Percentiles rank a stretch among this genome's conserved stretches.
phyloP scores from a whole-genome alignment of 2,329 filamentous ascomycete species.

The Sclerotinia sclerotiorum region DNA sequence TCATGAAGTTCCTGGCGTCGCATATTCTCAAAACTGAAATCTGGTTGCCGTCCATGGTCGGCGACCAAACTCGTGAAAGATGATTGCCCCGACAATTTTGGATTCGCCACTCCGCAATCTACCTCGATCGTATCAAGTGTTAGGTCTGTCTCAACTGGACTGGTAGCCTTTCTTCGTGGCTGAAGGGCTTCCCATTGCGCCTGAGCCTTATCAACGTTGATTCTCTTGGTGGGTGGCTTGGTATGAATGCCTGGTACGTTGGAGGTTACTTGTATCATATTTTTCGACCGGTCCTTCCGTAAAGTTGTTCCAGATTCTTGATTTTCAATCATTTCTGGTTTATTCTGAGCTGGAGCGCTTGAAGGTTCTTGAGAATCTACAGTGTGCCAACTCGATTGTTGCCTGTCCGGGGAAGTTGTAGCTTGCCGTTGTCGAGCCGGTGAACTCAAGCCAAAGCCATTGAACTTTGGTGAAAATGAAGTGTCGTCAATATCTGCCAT shows the following conservation, averaged over 20 bases:
- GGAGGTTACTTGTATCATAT: not conserved
- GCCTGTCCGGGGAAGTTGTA: constrained; percentile 21
- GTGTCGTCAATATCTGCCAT: constrained; percentile 27
- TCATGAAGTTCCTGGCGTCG: constrained; percentile 25
- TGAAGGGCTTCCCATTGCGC: constrained; percentile 30
- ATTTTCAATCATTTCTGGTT: not conserved
- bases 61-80: constrained; percentile 47
- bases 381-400: constrained; percentile 35
- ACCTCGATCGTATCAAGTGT: constrained; percentile 13
- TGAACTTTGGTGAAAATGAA: constrained; percentile 38
- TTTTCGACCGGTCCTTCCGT: not conserved
- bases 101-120: constrained; percentile 28
- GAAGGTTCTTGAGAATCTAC: constrained; percentile 22
- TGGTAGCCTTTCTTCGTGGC: constrained; percentile 15
- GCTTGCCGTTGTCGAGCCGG: constrained; percentile 12
- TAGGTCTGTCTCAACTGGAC: constrained; percentile 5
- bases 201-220: constrained; percentile 27
- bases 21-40: constrained; percentile 44
- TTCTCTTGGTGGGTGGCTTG: constrained; percentile 3
- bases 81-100: constrained; percentile 38
- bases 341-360: constrained; percentile 5
- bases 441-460: constrained; percentile 38
- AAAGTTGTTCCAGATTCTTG: not conserved
- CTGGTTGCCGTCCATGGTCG: constrained; percentile 52
- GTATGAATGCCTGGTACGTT: not conserved